Conservation (phyloP, 1,284 basidiomycete species). For the Moesziomyces aphidis region DNA sequence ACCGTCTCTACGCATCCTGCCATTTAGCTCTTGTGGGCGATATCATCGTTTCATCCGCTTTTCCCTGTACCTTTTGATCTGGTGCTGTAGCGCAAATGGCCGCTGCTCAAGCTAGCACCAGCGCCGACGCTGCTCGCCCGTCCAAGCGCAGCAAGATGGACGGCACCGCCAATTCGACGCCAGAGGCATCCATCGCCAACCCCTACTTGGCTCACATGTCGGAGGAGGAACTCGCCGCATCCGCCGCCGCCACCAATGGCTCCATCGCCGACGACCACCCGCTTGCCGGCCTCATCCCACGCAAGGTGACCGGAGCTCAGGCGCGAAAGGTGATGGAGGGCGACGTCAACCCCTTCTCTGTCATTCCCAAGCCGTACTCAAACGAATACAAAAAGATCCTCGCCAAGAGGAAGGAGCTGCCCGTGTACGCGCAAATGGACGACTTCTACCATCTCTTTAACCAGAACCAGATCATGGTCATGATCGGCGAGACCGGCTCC, state of each 20-base stretch:
- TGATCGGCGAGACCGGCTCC: slow-evolving; percentile 97
- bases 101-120: slow-evolving; percentile 28
- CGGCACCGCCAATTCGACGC: slow-evolving; percentile 9
- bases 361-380: slow-evolving; percentile 75
- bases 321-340: slow-evolving; percentile 81
- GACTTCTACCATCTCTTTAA: slow-evolving; percentile 89
- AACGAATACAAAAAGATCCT: slow-evolving; percentile 88
- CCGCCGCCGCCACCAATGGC: slow-evolving; percentile 10
- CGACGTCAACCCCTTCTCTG: slow-evolving; percentile 83
- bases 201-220: slow-evolving; percentile 60
- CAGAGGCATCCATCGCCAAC: slow-evolving; percentile 44
- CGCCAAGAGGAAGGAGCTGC: slow-evolving; percentile 84
- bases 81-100: slow-evolving; percentile 13
- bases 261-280: slow-evolving; percentile 70
- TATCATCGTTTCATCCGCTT: too few relatives aligned
- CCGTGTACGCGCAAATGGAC: slow-evolving; percentile 92
- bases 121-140: slow-evolving; percentile 39
- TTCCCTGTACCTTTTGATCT: background rate
- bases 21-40: background rate
- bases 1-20: too few relatives aligned
- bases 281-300: slow-evolving; percentile 80
- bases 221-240: slow-evolving; percentile 26
- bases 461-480: slow-evolving; percentile 88
- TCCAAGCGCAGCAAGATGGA: slow-evolving; percentile 51
- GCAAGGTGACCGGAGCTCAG: slow-evolving; percentile 80